Percentiles rank a stretch among this genome's conserved stretches.
phyloP scores from a whole-genome alignment of 1,139 yeast genomes.

The Suhomyces maxii region DNA sequence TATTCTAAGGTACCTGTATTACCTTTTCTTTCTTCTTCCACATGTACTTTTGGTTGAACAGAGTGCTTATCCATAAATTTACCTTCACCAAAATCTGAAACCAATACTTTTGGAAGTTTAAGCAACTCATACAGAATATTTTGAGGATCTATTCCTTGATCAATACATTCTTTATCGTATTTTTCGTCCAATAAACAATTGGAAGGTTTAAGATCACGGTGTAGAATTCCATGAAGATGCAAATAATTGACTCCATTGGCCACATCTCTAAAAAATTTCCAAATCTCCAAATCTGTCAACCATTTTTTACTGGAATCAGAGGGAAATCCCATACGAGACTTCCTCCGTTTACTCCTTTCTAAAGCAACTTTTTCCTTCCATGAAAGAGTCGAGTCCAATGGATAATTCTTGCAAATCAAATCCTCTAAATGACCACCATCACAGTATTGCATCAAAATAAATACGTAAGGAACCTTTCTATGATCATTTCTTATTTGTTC shows the following conservation, averaged over 20 bases:
- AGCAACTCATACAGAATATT: conserved; percentile 25
- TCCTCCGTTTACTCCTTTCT: conserved; percentile 26
- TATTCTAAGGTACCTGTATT: conserved; percentile 85
- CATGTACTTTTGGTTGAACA: conserved; percentile 5
- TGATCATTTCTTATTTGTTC: conserved; percentile 9
- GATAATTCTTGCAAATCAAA: conserved; percentile 44
- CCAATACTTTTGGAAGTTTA: conserved; percentile 63
- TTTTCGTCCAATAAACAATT: conserved; percentile 64
- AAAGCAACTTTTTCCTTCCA: conserved; percentile 29
- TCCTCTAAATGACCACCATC: conserved; percentile 85
- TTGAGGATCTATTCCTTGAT: neutral
- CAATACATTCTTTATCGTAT: conserved; percentile 17
- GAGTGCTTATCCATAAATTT: conserved; percentile 57
- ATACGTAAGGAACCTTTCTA: conserved; percentile 69
- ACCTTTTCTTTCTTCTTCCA: conserved; percentile 44
- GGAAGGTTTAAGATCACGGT: conserved; percentile 85
- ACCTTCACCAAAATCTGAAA: conserved; percentile 90
- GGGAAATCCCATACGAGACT: conserved; percentile 5
- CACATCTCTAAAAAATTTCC: conserved; percentile 66
- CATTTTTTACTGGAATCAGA: conserved; percentile 22
- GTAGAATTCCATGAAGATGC: conserved; percentile 74
- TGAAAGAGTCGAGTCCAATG: conserved; percentile 22
- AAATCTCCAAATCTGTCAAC: conserved; percentile 44
- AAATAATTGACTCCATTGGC: conserved; percentile 68
- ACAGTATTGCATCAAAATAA: conserved; percentile 81